Evolutionary conservation across 768 basidiomycete genomes (phyloP), one percentile per base, ranked within the genome.

Genomic region (Filobasidium floriforme): DNA sequence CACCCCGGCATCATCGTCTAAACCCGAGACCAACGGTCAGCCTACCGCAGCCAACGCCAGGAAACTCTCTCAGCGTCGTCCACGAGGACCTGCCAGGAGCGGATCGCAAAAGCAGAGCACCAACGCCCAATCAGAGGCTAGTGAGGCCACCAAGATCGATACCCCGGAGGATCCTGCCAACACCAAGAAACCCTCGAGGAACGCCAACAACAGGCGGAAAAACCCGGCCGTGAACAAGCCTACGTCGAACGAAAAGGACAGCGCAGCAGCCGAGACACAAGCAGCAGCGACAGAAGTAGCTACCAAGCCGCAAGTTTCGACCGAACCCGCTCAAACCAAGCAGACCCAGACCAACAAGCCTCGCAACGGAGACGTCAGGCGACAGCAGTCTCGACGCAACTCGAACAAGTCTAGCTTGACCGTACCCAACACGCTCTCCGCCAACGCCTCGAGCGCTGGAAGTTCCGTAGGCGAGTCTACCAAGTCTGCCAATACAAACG

Each of bases 311-410:
- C 10, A n/a, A 29, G 32, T 14, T 1, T 19, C 29, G 22, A 41
- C 40, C 40, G 63, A 57, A 41, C 12, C 29, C 28, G 4, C 54
- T 43, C 41, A 32, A 14, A 22, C 60, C 10, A 41, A 41, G n/a
- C 60, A 11, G 19, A 22, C 54, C 22, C 37, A 40, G 7, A 24
- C 54, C 41, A 43, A 40, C 26, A 59, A 57, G 41, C 19, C 28
- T 10, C 32, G 40, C 14, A 59, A 37, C 19, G 19, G 18, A 59
- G 22, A 59, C 29, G 32, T 37, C 59, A 61, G 41, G 18, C 40
- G 22, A 22, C 46, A 15, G 6, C 63, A 64, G 63, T 43, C 63
- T 43, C 52, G 57, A 41, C 63, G 55, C 9, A 64, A 64, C 41
- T 55, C 54, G 37, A n/a, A 40, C 63, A 64, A 64, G 18, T 40